Evolutionary conservation across 768 basidiomycete genomes (phyloP).

Genomic region (Boletus patriciae): DNA sequence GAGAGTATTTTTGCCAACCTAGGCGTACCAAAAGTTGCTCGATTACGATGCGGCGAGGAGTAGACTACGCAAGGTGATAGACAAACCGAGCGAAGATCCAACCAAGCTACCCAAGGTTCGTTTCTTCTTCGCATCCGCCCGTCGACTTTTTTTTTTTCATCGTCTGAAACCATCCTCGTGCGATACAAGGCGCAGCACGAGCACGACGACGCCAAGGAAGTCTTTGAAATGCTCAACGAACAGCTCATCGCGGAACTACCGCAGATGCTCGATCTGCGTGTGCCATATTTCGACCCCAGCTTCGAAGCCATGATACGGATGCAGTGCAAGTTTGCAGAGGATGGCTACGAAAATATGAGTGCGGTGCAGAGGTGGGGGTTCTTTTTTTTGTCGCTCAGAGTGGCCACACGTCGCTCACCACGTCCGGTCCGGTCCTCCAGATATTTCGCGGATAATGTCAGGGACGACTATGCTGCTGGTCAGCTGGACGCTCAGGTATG

Average conservation of each 20-base stretch:
- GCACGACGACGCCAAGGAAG: slow-evolving; percentile 90
- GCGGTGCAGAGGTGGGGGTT: slow-evolving; percentile 76
- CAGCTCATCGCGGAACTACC: slow-evolving; percentile 91
- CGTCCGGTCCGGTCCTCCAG: slow-evolving; percentile 37
- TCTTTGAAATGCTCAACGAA: slow-evolving; percentile 90
- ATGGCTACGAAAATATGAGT: slow-evolving; percentile 96
- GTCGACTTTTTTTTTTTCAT: neutral
- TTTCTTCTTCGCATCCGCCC: neutral
- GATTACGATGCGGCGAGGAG: slow-evolving; percentile 95
- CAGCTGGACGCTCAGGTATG: slow-evolving; percentile 89
- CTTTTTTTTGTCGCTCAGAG: neutral
- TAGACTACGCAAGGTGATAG: slow-evolving; percentile 82
- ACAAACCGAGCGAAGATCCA: slow-evolving; percentile 92
- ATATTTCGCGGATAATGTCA: slow-evolving; percentile 85
- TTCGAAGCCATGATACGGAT: slow-evolving; percentile 99
- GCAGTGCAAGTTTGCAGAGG: slow-evolving; percentile 97
- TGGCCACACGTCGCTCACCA: neutral
- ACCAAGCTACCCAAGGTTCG: slow-evolving; percentile 82
- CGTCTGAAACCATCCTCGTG: neutral
- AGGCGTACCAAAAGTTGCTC: slow-evolving; percentile 59
- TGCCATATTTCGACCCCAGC: slow-evolving; percentile 97
- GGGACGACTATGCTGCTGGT: slow-evolving; percentile 97
- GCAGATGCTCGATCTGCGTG: slow-evolving; percentile 88
- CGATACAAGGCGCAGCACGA: slow-evolving; percentile 81
- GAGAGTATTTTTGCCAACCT: neutral